Conservation (phyloP, 2,329 filamentous ascomycete species). For the Myriosclerotinia scirpicola region DNA sequence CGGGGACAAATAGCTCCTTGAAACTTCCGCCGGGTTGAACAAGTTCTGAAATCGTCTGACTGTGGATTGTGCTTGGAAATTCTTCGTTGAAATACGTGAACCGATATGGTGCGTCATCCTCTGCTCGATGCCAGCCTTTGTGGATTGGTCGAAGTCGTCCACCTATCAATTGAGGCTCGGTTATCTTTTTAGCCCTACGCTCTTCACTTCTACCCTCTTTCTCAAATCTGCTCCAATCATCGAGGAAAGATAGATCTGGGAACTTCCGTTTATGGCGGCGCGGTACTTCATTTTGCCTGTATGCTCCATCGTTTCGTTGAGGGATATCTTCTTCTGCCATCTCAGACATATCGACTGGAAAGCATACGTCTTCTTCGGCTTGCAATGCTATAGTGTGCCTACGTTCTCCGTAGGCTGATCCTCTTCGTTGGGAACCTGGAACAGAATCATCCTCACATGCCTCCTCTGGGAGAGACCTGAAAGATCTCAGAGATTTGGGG, state of each 20-base stretch:
- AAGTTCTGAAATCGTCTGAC: slow-evolving; percentile 90
- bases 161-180: slow-evolving; percentile 88
- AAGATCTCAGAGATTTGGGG: slow-evolving; percentile 29
- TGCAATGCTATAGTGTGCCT: slow-evolving; percentile 61
- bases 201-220: slow-evolving; percentile 84
- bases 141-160: slow-evolving; percentile 81
- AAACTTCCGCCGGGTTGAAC: slow-evolving; percentile 84
- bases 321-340: slow-evolving; percentile 72
- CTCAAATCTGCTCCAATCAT: slow-evolving; percentile 88
- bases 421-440: slow-evolving; percentile 32
- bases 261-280: slow-evolving; percentile 68
- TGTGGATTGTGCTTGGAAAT: slow-evolving; percentile 93
- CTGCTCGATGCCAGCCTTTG: slow-evolving; percentile 78
- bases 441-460: slow-evolving; percentile 40
- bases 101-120: slow-evolving; percentile 87
- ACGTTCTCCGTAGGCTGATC: slow-evolving; percentile 41
- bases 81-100: slow-evolving; percentile 99
- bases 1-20: slow-evolving; percentile 84
- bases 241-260: slow-evolving; percentile 81
- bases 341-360: slow-evolving; percentile 80
- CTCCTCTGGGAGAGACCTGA: slow-evolving; percentile 21
- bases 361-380: slow-evolving; percentile 88
- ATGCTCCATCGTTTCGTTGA: slow-evolving; percentile 48
- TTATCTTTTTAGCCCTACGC: slow-evolving; percentile 84
- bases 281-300: slow-evolving; percentile 30